Evolutionary conservation across 768 basidiomycete species (phyloP).

Genomic region (Boletus patriciae): DNA sequence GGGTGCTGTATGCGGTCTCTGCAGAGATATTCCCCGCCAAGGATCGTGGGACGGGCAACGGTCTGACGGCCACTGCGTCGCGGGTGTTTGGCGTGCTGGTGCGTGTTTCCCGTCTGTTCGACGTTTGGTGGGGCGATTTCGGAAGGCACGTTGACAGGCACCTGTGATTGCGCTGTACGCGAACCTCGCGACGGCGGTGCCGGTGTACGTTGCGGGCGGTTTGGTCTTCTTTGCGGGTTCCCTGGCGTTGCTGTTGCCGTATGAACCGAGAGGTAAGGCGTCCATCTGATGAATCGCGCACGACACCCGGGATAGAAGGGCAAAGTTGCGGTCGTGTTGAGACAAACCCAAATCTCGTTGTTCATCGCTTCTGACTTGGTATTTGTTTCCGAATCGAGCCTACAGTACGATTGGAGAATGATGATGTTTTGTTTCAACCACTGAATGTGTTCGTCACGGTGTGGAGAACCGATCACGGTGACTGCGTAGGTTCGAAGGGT

Average conservation of each 20-base stretch:
- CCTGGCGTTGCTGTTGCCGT: conserved; percentile 64
- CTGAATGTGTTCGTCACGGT: no score
- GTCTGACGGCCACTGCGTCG: conserved; percentile 56
- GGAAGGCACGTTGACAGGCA: conserved; percentile 41
- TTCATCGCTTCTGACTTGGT: no score
- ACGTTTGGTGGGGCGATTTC: no score
- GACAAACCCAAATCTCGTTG: no score
- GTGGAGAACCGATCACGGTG: no score
- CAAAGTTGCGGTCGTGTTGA: no score
- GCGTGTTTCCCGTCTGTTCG: background rate
- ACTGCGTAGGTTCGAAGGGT: no score
- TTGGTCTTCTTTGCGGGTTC: conserved; percentile 61
- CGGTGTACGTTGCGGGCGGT: conserved; percentile 70
- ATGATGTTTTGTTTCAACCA: no score
- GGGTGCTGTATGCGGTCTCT: conserved; percentile 69
- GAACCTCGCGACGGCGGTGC: conserved; percentile 60
- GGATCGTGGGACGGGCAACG: conserved; percentile 72
- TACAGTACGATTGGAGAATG: no score
- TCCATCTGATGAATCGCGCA: conserved; percentile 44
- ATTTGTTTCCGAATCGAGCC: no score
- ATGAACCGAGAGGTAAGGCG: conserved; percentile 70
- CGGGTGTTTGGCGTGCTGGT: conserved; percentile 73
- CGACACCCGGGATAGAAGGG: no score
- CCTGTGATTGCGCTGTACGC: conserved; percentile 73
- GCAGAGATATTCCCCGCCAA: conserved; percentile 72